Evolutionary conservation across 768 basidiomycete genomes (phyloP), one percentile per base, ranked within the genome.

Genomic region (Lactarius akahatsu): DNA sequence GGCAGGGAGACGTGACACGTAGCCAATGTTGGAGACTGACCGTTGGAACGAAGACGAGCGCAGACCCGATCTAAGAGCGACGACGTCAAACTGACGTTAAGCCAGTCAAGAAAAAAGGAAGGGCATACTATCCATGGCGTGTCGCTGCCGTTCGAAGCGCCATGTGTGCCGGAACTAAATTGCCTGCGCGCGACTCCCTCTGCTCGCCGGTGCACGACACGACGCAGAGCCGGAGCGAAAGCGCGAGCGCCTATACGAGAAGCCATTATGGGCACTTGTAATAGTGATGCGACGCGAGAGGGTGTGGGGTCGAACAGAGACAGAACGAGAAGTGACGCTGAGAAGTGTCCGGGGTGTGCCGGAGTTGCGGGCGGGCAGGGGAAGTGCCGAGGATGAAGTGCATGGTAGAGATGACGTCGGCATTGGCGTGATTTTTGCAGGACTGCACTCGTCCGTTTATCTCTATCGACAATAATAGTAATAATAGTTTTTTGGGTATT

Each of bases 1-100:
- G 50, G 26, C 23, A 26, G 26, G 50, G 84, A 81, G 64, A 81
- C 1, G 55, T 67, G 66, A 69, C 68, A 69, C 61, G 57, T 69
- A 45, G 36, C 15, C 26, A 55, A 32, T 23, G 23, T 52, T 18
- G 50, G 43, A n/a, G n/a, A 52, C 70, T 32, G 36, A 70, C 70
- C 59, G 68, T 65, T 6, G 70, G 70, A 55, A 65, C 26, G 54
- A 70, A 70, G 59, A 70, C 30, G 23, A 64, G 61, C 4, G 70
- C 61, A 23, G 70, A 70, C 10, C 64, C 70, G 34, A 70, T 55
- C 69, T 70, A 38, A 13, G 11, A 36, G 16, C 55, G 47, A 13
- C 41, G 18, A 54, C 3, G 16, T 23, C 3, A 36, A n/a, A 23
- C 18, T 38, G 61, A 58, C 16, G n/a, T 57, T 26, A 23, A 16